These are phyloP conservation scores for Leishmania turanica DNA, from an alignment of 208 protist genomes.

Conservation along the genomic window DNA sequence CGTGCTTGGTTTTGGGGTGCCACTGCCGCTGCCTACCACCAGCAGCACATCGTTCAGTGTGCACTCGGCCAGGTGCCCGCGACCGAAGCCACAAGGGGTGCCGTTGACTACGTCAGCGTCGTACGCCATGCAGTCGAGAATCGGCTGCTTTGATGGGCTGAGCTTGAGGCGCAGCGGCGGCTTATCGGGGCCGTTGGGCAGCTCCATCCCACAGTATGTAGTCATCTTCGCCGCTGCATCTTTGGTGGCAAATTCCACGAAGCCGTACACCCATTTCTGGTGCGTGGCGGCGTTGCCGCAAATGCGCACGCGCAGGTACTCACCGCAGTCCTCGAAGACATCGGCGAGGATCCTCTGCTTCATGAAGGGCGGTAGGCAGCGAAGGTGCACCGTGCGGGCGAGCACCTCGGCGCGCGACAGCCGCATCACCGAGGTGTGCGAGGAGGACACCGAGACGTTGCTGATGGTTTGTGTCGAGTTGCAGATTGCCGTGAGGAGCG, in stretches of 20 bases:
- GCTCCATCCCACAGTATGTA: constrained; percentile 45
- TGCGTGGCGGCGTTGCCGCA: constrained; percentile 45
- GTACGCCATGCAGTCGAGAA: constrained; percentile 60
- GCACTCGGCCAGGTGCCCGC: constrained; percentile 37
- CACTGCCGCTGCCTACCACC: constrained; percentile 16
- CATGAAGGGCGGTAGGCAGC: constrained; percentile 53
- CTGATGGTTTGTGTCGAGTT: not conserved
- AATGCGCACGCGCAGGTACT: constrained; percentile 49
- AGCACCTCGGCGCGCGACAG: constrained; percentile 30
- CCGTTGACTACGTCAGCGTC: constrained; percentile 48
- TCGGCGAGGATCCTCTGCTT: constrained; percentile 49
- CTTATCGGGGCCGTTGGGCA: constrained; percentile 41
- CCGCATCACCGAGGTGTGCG: constrained; percentile 13
- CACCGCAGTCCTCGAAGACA: constrained; percentile 45
- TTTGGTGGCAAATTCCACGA: constrained; percentile 54
- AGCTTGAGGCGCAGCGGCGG: constrained; percentile 66
- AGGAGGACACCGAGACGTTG: constrained; percentile 7
- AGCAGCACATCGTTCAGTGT: constrained; percentile 54
- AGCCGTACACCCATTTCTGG: constrained; percentile 70
- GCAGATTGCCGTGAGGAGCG: constrained; percentile 5
- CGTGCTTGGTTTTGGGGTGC: not conserved
- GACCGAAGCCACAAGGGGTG: constrained; percentile 47
- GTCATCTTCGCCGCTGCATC: constrained; percentile 41
- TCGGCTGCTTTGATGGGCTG: constrained; percentile 52
- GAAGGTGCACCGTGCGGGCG: constrained; percentile 59